Evolutionary conservation across 768 basidiomycete species (phyloP).

Genomic region (Mycena belliarum): DNA sequence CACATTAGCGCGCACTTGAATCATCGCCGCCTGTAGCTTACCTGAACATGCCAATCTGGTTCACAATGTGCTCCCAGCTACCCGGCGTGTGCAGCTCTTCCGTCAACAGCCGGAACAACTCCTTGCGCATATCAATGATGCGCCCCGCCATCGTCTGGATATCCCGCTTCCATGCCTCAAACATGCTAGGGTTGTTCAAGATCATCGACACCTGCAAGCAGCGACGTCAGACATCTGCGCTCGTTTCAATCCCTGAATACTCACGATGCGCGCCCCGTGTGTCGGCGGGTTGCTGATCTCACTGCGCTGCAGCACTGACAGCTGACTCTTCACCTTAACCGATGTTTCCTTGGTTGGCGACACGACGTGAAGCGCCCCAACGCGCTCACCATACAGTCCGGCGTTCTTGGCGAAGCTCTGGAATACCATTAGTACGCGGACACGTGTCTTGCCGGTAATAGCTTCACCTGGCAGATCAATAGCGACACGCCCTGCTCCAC

Average conservation of each 20-base stretch:
- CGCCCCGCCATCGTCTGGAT: conserved; percentile 91
- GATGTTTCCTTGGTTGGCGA: conserved; percentile 65
- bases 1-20: conserved; percentile 1
- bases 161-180: conserved; percentile 88
- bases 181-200: conserved; percentile 70
- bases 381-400: conserved; percentile 91
- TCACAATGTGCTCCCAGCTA: conserved; percentile 92
- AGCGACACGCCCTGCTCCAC: conserved; percentile 70
- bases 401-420: conserved; percentile 98
- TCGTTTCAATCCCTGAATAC: conserved; percentile 27
- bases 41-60: conserved; percentile 99
- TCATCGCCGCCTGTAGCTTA: conserved; percentile 29
- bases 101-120: conserved; percentile 72
- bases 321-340: conserved; percentile 76
- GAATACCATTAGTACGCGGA: neutral
- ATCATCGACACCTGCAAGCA: conserved; percentile 70
- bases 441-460: neutral
- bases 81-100: conserved; percentile 86
- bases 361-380: conserved; percentile 91
- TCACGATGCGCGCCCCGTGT: conserved; percentile 85
- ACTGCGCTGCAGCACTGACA: conserved; percentile 89
- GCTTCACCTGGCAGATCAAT: conserved; percentile 83
- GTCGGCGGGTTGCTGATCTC: conserved; percentile 96
- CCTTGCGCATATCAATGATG: conserved; percentile 88
- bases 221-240: neutral